Percentiles rank a stretch among this genome's conserved stretches.
Evolutionary conservation across 208 protist species (phyloP).

Genomic region (Acanthamoeba polyphaga): DNA sequence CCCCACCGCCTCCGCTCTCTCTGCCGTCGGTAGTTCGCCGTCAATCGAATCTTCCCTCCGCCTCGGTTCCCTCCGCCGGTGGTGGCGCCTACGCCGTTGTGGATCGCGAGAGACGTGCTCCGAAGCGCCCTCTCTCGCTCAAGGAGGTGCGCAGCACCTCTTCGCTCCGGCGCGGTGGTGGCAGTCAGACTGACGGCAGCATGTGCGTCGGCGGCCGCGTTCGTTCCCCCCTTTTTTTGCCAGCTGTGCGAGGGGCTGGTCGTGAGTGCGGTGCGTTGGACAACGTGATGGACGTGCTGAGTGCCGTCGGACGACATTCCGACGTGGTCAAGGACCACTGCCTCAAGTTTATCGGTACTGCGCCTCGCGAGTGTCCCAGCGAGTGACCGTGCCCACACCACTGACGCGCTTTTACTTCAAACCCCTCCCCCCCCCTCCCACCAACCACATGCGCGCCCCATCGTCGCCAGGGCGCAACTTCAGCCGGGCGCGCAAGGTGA

Average conservation of each 20-base stretch:
- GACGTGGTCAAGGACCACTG: background rate
- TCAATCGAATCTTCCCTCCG: no score
- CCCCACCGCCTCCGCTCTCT: no score
- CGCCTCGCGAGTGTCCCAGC: no score
- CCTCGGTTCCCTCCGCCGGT: no score
- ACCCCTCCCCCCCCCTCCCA: background rate
- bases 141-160: background rate
- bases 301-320: background rate
- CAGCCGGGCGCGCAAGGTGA: background rate
- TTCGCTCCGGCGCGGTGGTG: background rate
- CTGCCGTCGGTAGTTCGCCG: no score
- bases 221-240: background rate
- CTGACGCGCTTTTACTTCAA: no score
- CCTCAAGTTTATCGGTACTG: background rate
- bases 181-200: no score
- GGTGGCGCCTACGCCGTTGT: no score
- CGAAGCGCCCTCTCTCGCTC: background rate
- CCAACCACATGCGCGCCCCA: background rate
- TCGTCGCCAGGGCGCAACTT: background rate
- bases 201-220: no score
- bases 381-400: no score
- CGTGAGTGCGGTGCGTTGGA: background rate
- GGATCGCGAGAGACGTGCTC: no score
- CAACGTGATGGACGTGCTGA: background rate
- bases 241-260: background rate